These are phyloP conservation scores for Hypoxylon lienhwacheense DNA, from an alignment of 495 filamentous ascomycete genomes.

Conservation along the genomic window DNA sequence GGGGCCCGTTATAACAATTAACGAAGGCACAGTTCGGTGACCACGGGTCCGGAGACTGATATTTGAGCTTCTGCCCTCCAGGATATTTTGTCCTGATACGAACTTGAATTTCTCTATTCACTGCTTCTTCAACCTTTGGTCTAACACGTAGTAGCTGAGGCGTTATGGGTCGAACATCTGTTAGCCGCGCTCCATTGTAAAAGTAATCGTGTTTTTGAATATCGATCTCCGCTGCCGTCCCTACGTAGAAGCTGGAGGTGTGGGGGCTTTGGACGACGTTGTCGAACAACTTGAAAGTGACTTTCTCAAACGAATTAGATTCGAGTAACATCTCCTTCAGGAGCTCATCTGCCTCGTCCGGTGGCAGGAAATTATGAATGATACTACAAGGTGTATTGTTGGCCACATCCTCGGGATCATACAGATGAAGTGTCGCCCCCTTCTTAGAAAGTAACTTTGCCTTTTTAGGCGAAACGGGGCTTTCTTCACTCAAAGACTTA, in stretches of 20 bases:
- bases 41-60: slow-evolving; percentile 75
- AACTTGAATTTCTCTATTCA: slow-evolving; percentile 70
- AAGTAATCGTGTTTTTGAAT: slow-evolving; percentile 76
- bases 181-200: slow-evolving; percentile 75
- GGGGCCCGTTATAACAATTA: slow-evolving; percentile 83
- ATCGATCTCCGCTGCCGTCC: slow-evolving; percentile 60
- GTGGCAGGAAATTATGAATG: slow-evolving; percentile 84
- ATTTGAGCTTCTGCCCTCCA: slow-evolving; percentile 69
- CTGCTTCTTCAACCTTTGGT: slow-evolving; percentile 64
- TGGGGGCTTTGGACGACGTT: slow-evolving; percentile 80
- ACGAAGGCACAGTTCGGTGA: slow-evolving; percentile 87
- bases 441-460: slow-evolving; percentile 64
- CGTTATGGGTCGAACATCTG: slow-evolving; percentile 72
- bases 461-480: slow-evolving; percentile 43
- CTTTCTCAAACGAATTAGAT: slow-evolving; percentile 69
- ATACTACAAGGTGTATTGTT: slow-evolving; percentile 84
- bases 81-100: slow-evolving; percentile 64
- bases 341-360: slow-evolving; percentile 68
- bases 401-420: slow-evolving; percentile 74
- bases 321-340: slow-evolving; percentile 76
- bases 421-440: slow-evolving; percentile 81
- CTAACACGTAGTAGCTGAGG: slow-evolving; percentile 70
- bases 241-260: slow-evolving; percentile 78
- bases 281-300: slow-evolving; percentile 83
- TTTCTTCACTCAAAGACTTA: slow-evolving; percentile 34